phyloP scores from a whole-genome alignment of 352 stramenopile genomes.

The Pythium brassicae region DNA sequence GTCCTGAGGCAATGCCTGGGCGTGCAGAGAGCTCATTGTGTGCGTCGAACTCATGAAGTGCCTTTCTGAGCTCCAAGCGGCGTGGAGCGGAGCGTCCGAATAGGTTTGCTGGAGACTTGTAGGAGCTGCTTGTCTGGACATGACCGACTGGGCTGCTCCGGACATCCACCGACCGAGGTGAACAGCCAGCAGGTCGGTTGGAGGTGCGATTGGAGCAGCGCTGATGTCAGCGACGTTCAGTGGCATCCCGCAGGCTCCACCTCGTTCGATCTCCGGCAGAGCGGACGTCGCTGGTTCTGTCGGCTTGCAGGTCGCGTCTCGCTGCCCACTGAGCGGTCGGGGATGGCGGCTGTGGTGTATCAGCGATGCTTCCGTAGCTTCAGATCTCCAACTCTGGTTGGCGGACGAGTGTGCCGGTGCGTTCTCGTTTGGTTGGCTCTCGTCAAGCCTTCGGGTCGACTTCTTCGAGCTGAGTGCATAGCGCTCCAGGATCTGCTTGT shows the following conservation, averaged over 20 bases:
- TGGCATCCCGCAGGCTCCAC: background rate
- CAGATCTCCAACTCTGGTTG: background rate
- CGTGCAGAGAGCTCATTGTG: no score
- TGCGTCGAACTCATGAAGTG: no score
- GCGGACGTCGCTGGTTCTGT: background rate
- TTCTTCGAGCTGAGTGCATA: slow-evolving; percentile 28
- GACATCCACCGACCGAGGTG: background rate
- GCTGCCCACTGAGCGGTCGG: no score
- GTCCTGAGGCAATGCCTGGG: background rate
- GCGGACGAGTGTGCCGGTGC: background rate
- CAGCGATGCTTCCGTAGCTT: background rate
- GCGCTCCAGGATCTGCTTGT: slow-evolving; percentile 37
- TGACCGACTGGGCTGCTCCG: background rate
- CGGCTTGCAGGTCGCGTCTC: no score
- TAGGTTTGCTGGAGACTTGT: background rate
- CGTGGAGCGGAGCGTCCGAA: background rate
- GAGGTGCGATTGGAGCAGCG: no score
- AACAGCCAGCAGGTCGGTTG: background rate
- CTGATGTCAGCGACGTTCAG: background rate
- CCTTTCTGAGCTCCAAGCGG: background rate
- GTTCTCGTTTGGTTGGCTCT: background rate
- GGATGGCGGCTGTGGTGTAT: no score
- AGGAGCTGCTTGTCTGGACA: background rate
- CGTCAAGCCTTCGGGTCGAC: slow-evolving; percentile 1
- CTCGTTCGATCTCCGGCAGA: background rate